Evolutionary conservation across 441 rosid genomes (phyloP).

Genomic region (Eutrema salsugineum): DNA sequence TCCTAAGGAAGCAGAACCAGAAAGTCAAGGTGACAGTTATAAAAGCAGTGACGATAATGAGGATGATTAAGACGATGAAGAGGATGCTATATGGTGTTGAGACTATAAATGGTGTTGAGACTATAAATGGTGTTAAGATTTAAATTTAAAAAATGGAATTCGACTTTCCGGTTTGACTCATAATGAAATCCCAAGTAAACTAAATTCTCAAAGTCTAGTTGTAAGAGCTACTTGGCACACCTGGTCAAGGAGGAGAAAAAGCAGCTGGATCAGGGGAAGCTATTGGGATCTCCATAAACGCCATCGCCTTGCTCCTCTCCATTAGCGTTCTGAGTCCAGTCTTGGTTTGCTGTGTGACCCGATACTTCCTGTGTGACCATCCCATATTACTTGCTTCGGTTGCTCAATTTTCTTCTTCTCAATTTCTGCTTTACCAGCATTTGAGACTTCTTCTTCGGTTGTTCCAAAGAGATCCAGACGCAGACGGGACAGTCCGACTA

Average conservation of each 20-base stretch:
- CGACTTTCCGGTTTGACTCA: too few relatives aligned
- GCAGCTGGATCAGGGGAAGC: constrained; percentile 95
- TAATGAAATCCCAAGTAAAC: too few relatives aligned
- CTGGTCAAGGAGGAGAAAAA: constrained; percentile 91
- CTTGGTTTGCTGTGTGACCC: constrained; percentile 99
- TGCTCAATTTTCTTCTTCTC: constrained; percentile 98
- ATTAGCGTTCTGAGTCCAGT: constrained; percentile 69
- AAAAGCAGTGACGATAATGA: too few relatives aligned
- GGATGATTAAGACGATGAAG: too few relatives aligned
- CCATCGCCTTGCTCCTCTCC: constrained; percentile 78
- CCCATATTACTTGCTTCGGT: constrained; percentile 98
- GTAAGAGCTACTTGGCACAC: too few relatives aligned
- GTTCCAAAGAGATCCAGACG: constrained; percentile 99
- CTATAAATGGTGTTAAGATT: too few relatives aligned
- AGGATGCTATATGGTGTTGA: too few relatives aligned
- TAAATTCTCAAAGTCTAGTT: too few relatives aligned
- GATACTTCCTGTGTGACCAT: constrained; percentile 97
- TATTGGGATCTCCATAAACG: constrained; percentile 39
- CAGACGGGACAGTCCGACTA: constrained; percentile 84
- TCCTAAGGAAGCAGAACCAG: too few relatives aligned
- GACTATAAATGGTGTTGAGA: too few relatives aligned
- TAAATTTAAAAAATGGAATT: too few relatives aligned
- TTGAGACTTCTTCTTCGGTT: constrained; percentile 98
- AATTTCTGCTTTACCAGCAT: constrained; percentile 98
- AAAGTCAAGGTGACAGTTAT: too few relatives aligned